phyloP scores from a whole-genome alignment of 805 yeast genomes.

The Soucietia sequanensis region DNA sequence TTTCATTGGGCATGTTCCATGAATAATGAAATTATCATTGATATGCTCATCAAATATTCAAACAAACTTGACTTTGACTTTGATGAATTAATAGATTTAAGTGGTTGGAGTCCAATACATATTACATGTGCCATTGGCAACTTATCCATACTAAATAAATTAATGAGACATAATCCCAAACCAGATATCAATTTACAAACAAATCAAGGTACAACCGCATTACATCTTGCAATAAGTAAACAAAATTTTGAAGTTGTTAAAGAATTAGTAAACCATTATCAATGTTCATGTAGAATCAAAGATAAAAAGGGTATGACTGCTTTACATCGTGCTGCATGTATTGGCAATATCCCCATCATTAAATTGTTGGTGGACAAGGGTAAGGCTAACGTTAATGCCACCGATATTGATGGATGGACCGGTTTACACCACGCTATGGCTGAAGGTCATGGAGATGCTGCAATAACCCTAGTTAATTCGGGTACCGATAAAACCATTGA shows the following conservation, averaged over 20 bases:
- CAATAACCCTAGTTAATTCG: constrained; percentile 52
- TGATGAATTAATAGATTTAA: constrained; percentile 65
- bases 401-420: constrained; percentile 77
- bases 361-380: constrained; percentile 50
- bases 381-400: constrained; percentile 63
- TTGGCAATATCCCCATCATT: constrained; percentile 62
- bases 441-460: constrained; percentile 84
- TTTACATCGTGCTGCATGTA: constrained; percentile 79
- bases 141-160: constrained; percentile 45
- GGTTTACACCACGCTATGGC: constrained; percentile 87
- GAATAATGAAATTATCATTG: constrained; percentile 52
- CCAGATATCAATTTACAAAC: constrained; percentile 66
- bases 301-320: constrained; percentile 69
- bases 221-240: constrained; percentile 78
- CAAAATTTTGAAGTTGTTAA: constrained; percentile 54
- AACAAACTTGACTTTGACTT: constrained; percentile 46
- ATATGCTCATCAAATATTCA: constrained; percentile 24
- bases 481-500: constrained; percentile 63
- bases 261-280: constrained; percentile 49
- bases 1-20: constrained; percentile 86
- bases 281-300: constrained; percentile 62
- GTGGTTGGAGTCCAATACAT: constrained; percentile 90
- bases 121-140: constrained; percentile 78
- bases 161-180: constrained; percentile 48
- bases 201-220: constrained; percentile 65